Percentiles rank a stretch among this genome's conserved stretches.
Conservation (phyloP, 352 stramenopile genomes). For the Pythium phragmitis region DNA sequence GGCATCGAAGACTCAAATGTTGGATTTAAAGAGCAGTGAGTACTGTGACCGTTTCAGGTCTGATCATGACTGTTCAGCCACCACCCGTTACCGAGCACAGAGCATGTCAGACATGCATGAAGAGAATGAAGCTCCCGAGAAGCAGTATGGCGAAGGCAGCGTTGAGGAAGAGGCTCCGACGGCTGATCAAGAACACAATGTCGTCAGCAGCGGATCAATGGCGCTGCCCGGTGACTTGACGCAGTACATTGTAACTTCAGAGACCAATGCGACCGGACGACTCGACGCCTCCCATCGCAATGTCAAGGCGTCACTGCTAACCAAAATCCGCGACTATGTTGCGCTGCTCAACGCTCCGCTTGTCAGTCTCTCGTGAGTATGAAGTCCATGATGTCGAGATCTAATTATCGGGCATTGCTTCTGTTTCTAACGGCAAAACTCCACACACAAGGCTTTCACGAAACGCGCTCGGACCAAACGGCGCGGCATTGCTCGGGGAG, state of each 20-base stretch:
- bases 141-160: neutral
- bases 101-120: neutral
- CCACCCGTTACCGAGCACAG: too few relatives aligned
- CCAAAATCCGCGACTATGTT: slow-evolving; percentile 1
- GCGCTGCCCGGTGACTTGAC: neutral
- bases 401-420: too few relatives aligned
- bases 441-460: slow-evolving; percentile 11
- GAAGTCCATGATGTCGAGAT: neutral
- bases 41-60: too few relatives aligned
- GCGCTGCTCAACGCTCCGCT: slow-evolving; percentile 21
- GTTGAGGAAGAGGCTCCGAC: neutral
- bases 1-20: too few relatives aligned
- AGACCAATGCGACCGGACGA: neutral
- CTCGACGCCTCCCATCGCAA: slow-evolving; percentile 16
- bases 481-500: slow-evolving; percentile 39
- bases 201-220: neutral
- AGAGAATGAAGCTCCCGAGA: neutral
- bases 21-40: too few relatives aligned
- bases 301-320: slow-evolving; percentile 1
- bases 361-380: slow-evolving; percentile 21
- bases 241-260: neutral
- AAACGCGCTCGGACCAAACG: slow-evolving; percentile 45
- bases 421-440: too few relatives aligned
- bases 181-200: neutral
- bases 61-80: too few relatives aligned